Percentiles rank a stretch among this genome's conserved stretches.
phyloP scores from a whole-genome alignment of 176 grass and related monocot species.

The Oryza officinalis region DNA sequence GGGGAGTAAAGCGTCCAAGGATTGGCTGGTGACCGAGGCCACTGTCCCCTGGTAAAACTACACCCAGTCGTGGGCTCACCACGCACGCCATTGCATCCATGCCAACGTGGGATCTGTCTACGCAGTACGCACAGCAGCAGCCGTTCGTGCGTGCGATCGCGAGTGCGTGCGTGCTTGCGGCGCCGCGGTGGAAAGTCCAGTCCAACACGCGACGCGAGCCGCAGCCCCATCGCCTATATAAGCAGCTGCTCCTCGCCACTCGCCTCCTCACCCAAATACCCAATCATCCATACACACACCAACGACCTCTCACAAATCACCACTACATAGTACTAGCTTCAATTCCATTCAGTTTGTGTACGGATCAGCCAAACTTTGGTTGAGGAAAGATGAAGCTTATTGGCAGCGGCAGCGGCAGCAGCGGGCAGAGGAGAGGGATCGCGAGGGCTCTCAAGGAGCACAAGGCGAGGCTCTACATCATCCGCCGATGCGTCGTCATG shows the following conservation, averaged over 20 bases:
- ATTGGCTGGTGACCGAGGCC: neutral
- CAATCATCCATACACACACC: neutral
- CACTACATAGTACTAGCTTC: neutral
- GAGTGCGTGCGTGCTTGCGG: too few species aligned
- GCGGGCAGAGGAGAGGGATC: neutral
- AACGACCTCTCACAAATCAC: neutral
- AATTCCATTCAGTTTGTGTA: too few species aligned
- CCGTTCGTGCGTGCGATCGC: neutral
- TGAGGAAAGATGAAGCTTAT: neutral
- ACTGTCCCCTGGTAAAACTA: neutral
- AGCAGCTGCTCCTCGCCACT: neutral
- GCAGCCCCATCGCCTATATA: neutral
- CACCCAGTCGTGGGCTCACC: neutral
- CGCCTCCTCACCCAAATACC: neutral
- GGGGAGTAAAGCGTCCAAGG: too few species aligned
- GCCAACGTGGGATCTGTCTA: too few species aligned
- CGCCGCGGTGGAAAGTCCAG: neutral
- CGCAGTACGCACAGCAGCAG: too few species aligned
- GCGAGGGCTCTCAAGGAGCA: constrained; percentile 57
- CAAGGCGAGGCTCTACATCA: constrained; percentile 66
- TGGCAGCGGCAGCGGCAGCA: too few species aligned
- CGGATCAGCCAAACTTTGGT: too few species aligned
- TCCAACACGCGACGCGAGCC: neutral
- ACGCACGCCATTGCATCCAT: neutral
- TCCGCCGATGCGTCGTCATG: constrained; percentile 57